Evolutionary conservation across 2,329 filamentous ascomycete species (phyloP).

Genomic region (Blastomyces parvus): DNA sequence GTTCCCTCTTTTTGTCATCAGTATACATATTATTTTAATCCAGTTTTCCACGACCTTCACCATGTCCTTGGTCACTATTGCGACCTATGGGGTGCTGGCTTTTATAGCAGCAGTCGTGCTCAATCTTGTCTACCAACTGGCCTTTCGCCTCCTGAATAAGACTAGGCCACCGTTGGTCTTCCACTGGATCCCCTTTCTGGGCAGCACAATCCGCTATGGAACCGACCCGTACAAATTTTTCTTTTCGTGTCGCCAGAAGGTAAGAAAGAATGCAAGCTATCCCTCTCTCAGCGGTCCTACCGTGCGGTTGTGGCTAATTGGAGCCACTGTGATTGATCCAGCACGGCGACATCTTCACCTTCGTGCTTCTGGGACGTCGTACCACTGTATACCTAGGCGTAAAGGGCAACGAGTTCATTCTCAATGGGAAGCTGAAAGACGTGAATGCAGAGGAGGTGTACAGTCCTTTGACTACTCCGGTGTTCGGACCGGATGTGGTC

Average conservation of each 20-base stretch:
- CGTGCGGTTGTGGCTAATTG: constrained; percentile 36
- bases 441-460: constrained; percentile 89
- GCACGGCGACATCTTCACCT: constrained; percentile 88
- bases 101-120: constrained; percentile 44
- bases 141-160: constrained; percentile 52
- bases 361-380: constrained; percentile 76
- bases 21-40: neutral
- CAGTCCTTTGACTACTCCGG: constrained; percentile 58
- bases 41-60: neutral
- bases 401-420: constrained; percentile 81
- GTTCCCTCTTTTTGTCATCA: neutral
- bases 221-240: constrained; percentile 72
- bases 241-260: constrained; percentile 60
- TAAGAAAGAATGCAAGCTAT: constrained; percentile 28
- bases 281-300: constrained; percentile 26
- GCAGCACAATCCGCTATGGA: constrained; percentile 38
- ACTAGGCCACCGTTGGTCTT: constrained; percentile 60
- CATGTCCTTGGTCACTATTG: neutral
- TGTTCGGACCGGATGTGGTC: constrained; percentile 76
- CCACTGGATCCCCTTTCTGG: constrained; percentile 58
- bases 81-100: neutral
- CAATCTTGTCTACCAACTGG: constrained; percentile 68
- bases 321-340: constrained; percentile 35
- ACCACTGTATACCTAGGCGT: constrained; percentile 77
- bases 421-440: constrained; percentile 85